A percentile compares a stretch with the other conserved stretches of the same genome.
Evolutionary conservation across 2,329 filamentous ascomycete genomes (phyloP).

Genomic region (Apiospora koreana): DNA sequence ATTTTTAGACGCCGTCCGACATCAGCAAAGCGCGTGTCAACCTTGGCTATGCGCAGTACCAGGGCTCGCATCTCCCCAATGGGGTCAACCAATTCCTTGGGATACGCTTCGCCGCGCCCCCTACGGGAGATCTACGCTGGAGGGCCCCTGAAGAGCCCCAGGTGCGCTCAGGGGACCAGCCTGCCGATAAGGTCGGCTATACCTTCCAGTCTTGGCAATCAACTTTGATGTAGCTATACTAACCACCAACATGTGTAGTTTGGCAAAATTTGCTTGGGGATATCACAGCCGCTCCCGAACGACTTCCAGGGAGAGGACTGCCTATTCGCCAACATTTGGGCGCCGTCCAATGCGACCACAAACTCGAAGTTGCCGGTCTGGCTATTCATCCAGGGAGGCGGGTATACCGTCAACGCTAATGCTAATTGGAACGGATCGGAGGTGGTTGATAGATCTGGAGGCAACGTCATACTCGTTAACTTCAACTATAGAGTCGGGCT

Average conservation of each 20-base stretch:
- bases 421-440: conserved; percentile 52
- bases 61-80: conserved; percentile 37
- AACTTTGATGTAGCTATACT: not conserved
- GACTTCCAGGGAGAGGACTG: conserved; percentile 40
- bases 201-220: no score
- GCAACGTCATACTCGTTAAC: conserved; percentile 56
- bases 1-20: conserved; percentile 15
- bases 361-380: conserved; percentile 52
- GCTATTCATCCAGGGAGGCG: conserved; percentile 48
- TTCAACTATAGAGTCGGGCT: conserved; percentile 66
- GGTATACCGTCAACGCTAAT: conserved; percentile 48
- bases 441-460: conserved; percentile 44
- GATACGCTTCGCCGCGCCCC: conserved; percentile 54
- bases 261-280: conserved; percentile 46
- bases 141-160: conserved; percentile 48
- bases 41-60: conserved; percentile 47
- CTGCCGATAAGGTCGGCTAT: conserved; percentile 36
- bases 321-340: conserved; percentile 47
- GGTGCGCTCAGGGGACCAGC: conserved; percentile 32
- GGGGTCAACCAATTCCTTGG: conserved; percentile 49
- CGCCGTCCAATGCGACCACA: conserved; percentile 39
- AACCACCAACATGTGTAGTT: conserved; percentile 34
- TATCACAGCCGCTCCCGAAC: conserved; percentile 32
- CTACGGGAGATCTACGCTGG: conserved; percentile 51
- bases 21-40: conserved; percentile 31